Evolutionary conservation across 768 basidiomycete genomes (phyloP).

Genomic region (Crepidotus variabilis): DNA sequence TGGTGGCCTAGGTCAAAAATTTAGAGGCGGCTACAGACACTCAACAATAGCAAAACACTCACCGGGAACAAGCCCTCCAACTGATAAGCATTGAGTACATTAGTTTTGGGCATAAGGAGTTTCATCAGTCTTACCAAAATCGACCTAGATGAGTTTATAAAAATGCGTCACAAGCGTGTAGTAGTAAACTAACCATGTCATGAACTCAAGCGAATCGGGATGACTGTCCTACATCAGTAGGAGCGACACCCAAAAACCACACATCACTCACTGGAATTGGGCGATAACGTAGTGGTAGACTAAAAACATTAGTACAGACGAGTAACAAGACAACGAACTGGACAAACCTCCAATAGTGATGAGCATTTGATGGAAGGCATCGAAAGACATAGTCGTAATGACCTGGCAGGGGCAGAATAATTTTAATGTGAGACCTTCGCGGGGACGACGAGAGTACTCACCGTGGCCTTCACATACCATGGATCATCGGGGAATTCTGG

Average conservation of each 20-base stretch:
- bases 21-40: neutral
- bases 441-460: conserved; percentile 15
- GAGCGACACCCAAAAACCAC: neutral
- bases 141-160: conserved; percentile 9
- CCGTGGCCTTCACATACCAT: conserved; percentile 38
- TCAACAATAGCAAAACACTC: neutral
- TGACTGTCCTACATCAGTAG: conserved; percentile 13
- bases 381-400: conserved; percentile 33
- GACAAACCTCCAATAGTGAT: conserved; percentile 40
- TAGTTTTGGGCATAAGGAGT: neutral
- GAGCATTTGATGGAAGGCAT: conserved; percentile 44
- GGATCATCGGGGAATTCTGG: conserved; percentile 36
- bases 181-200: conserved; percentile 18
- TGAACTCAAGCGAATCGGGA: conserved; percentile 15
- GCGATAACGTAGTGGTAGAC: conserved; percentile 49
- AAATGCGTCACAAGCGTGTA: too few relatives aligned
- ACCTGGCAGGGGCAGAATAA: conserved; percentile 27
- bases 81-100: conserved; percentile 18
- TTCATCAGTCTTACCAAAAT: conserved; percentile 27
- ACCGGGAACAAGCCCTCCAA: conserved; percentile 46
- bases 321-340: conserved; percentile 18
- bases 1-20: conserved; percentile 36
- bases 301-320: conserved; percentile 14
- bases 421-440: neutral
- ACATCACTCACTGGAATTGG: conserved; percentile 29